phyloP scores from a whole-genome alignment of 495 filamentous ascomycete species.

The Extremus antarcticus region DNA sequence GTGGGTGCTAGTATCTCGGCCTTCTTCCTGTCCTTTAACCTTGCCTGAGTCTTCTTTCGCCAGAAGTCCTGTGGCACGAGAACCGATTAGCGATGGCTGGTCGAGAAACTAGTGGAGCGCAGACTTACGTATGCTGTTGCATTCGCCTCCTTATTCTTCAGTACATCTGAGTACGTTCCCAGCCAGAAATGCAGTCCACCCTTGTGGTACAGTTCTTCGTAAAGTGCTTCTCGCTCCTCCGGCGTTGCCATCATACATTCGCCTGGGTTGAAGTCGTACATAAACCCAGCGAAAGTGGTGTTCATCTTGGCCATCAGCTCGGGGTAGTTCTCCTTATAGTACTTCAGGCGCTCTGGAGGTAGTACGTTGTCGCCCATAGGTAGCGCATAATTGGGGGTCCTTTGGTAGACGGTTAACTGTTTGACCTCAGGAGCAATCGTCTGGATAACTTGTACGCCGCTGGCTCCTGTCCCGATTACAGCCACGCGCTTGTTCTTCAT shows the following conservation, averaged over 20 bases:
- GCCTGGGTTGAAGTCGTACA: slow-evolving; percentile 30
- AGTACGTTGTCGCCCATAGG: slow-evolving; percentile 20
- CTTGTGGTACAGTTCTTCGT: slow-evolving; percentile 36
- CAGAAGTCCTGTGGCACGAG: slow-evolving; percentile 41
- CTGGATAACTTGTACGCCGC: slow-evolving; percentile 41
- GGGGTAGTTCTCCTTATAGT: slow-evolving; percentile 31
- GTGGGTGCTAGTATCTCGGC: slow-evolving; percentile 42
- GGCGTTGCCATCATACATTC: slow-evolving; percentile 36
- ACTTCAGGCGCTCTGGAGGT: slow-evolving; percentile 14
- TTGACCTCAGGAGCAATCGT: slow-evolving; percentile 29
- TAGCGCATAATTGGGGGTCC: slow-evolving; percentile 18
- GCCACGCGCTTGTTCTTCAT: slow-evolving; percentile 41
- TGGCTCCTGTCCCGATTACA: slow-evolving; percentile 47
- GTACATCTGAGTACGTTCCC: slow-evolving; percentile 39
- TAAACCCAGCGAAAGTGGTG: slow-evolving; percentile 35
- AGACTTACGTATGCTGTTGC: background rate
- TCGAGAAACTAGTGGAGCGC: background rate
- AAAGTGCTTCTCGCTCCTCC: slow-evolving; percentile 35
- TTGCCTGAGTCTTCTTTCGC: slow-evolving; percentile 38
- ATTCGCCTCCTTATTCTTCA: slow-evolving; percentile 22
- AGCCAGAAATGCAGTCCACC: slow-evolving; percentile 42
- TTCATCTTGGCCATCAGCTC: slow-evolving; percentile 17
- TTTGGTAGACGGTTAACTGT: slow-evolving; percentile 38
- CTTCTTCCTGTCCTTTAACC: slow-evolving; percentile 38
- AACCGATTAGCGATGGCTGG: background rate